phyloP scores from a whole-genome alignment of 108 stramenopile genomes.

The Conticribra weissflogii region DNA sequence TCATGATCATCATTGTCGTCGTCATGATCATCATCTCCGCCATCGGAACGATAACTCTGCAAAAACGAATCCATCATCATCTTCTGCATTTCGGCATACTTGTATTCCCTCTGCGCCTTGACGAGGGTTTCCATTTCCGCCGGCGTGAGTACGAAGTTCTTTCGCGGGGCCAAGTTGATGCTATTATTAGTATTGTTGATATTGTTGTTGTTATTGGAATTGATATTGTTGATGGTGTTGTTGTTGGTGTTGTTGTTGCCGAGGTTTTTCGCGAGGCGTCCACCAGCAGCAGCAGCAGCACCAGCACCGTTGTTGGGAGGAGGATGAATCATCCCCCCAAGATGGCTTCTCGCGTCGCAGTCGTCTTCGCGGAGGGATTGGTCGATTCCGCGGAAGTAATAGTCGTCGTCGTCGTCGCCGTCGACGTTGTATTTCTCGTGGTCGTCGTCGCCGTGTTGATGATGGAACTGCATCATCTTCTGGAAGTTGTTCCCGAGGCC shows the following conservation, averaged over 20 bases:
- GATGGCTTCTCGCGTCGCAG: too few species aligned
- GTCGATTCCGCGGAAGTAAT: too few species aligned
- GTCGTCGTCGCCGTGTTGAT: too few species aligned
- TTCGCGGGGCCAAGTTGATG: background rate
- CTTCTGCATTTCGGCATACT: background rate
- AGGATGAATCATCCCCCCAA: too few species aligned
- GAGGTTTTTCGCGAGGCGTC: background rate
- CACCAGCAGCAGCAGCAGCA: too few species aligned
- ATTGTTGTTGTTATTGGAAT: background rate
- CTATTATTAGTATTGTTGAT: too few species aligned
- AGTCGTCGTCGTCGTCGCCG: too few species aligned
- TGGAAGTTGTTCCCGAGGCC: too few species aligned
- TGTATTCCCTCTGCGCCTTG: background rate
- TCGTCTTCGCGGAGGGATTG: too few species aligned
- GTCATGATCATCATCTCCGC: background rate
- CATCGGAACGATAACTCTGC: background rate
- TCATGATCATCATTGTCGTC: background rate
- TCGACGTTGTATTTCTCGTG: too few species aligned
- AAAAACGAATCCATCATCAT: background rate
- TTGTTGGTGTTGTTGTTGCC: background rate
- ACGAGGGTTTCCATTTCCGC: background rate
- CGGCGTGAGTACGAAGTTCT: background rate
- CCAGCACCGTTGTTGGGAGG: too few species aligned
- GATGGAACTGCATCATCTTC: too few species aligned
- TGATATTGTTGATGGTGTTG: background rate